phyloP scores from a whole-genome alignment of 768 basidiomycete species.

The Mycena albidolilacea region DNA sequence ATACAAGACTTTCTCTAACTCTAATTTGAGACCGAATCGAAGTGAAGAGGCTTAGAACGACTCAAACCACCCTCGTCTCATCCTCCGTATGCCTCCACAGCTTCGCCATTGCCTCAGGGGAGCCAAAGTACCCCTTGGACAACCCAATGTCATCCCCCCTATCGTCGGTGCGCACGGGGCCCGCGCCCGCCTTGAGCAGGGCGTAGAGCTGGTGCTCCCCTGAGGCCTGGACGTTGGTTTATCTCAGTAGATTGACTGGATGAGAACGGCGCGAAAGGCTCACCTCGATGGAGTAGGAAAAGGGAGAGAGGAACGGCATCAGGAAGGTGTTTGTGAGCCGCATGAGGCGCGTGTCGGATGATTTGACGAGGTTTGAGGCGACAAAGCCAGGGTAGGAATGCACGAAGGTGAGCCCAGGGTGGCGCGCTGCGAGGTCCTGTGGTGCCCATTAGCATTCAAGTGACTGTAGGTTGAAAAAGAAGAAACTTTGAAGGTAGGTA shows the following conservation, averaged over 20 bases:
- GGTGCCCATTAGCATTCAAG: slow-evolving; percentile 28
- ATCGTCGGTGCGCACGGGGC: slow-evolving; percentile 24
- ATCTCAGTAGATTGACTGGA: no score
- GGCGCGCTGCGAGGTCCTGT: slow-evolving; percentile 50
- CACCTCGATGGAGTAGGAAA: slow-evolving; percentile 15
- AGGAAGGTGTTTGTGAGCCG: background rate
- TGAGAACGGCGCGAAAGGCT: no score
- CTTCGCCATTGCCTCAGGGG: slow-evolving; percentile 24
- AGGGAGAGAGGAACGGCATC: slow-evolving; percentile 16
- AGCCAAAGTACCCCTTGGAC: slow-evolving; percentile 23
- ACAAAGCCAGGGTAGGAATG: slow-evolving; percentile 48
- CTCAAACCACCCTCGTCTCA: slow-evolving; percentile 5
- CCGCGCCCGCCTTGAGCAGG: slow-evolving; percentile 28
- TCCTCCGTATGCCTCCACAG: slow-evolving; percentile 39
- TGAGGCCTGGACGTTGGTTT: slow-evolving; percentile 6
- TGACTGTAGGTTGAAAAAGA: no score
- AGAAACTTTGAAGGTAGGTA: background rate
- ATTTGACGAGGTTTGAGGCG: slow-evolving; percentile 10
- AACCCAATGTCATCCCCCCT: slow-evolving; percentile 33
- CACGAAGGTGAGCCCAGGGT: slow-evolving; percentile 53
- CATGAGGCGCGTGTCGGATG: slow-evolving; percentile 20
- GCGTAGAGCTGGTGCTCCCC: slow-evolving; percentile 34
- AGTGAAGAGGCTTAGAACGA: no score
- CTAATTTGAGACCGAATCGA: no score
- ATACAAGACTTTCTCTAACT: no score